Conservation (phyloP, 73 alveolate species). For the Paramecium caudatum region DNA sequence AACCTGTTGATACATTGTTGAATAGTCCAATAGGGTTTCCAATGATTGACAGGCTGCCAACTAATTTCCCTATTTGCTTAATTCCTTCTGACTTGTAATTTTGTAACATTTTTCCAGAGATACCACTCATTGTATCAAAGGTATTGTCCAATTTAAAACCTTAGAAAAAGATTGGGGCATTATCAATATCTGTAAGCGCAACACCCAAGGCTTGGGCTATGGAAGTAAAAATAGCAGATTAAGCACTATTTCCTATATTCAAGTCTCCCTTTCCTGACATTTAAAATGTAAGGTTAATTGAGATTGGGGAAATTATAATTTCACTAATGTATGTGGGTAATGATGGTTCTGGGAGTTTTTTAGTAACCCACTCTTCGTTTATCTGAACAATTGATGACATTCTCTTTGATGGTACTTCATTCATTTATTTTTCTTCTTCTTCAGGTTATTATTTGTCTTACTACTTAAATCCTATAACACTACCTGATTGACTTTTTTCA, state of each 20-base stretch:
- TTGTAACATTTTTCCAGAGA: neutral
- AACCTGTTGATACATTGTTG: slow-evolving; percentile 65
- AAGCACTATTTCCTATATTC: neutral
- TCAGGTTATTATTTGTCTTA: neutral
- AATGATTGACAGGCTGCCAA: slow-evolving; percentile 61
- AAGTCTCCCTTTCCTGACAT: slow-evolving; percentile 27
- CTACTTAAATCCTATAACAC: neutral
- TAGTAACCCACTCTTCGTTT: slow-evolving; percentile 32
- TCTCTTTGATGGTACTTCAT: neutral
- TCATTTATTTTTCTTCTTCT: neutral
- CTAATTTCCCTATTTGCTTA: neutral
- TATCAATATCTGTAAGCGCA: slow-evolving; percentile 52
- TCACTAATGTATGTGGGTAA: slow-evolving; percentile 65
- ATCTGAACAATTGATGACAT: neutral
- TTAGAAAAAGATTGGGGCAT: slow-evolving; percentile 41
- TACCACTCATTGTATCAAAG: slow-evolving; percentile 62
- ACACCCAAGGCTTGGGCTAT: slow-evolving; percentile 65
- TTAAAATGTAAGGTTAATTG: neutral
- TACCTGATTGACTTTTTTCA: neutral
- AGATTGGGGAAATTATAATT: slow-evolving; percentile 52
- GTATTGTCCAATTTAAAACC: slow-evolving; percentile 55
- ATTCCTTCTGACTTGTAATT: slow-evolving; percentile 47
- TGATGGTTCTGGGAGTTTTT: slow-evolving; percentile 45
- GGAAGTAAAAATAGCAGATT: neutral
- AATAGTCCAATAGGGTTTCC: slow-evolving; percentile 76